phyloP scores from a whole-genome alignment of 129 eudicot genomes.

The carrot (Daucus carota) region DH1_v3.0 NC_030386.2:21755001-21755500 shows the following conservation, averaged over 20 bases:
- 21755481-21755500: slow-evolving; percentile 69
- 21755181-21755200: slow-evolving; percentile 75
- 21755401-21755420: slow-evolving; percentile 39
- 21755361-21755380: slow-evolving; percentile 37
- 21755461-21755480: slow-evolving; percentile 47
- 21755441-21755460: slow-evolving; percentile 41
- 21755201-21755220: slow-evolving; percentile 71
- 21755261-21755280: slow-evolving; percentile 56
- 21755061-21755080: background rate
- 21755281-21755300: slow-evolving; percentile 69
- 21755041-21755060: background rate
- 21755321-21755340: slow-evolving; percentile 54
- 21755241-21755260: slow-evolving; percentile 56
- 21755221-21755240: slow-evolving; percentile 60
- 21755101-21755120: background rate
- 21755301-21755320: slow-evolving; percentile 69
- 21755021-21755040: background rate
- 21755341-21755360: slow-evolving; percentile 48
- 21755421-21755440: slow-evolving; percentile 38
- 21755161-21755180: slow-evolving; percentile 90
- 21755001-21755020: background rate
- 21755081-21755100: background rate
- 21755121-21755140: slow-evolving; percentile 6
- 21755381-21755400: slow-evolving; percentile 45
- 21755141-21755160: slow-evolving; percentile 98